Evolutionary conservation across 371 early-diverging fungal genomes (phyloP).

Genomic region (Rhizopus microsporus): DNA sequence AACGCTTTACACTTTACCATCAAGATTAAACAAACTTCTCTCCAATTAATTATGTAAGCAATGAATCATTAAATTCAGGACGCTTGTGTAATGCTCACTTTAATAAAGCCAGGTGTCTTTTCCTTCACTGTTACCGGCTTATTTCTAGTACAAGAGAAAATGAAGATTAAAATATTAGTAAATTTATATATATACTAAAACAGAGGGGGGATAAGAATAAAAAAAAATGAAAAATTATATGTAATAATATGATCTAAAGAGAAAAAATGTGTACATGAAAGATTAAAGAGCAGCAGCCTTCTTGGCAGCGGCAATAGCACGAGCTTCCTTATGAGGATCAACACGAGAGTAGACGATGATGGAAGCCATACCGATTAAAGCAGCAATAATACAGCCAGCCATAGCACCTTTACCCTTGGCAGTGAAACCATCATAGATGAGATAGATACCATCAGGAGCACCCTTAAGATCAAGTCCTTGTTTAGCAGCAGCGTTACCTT

Average conservation of each 20-base stretch:
- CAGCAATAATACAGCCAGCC: constrained; percentile 65
- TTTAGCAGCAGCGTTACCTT: constrained; percentile 66
- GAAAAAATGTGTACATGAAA: constrained; percentile 1
- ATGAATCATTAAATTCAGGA: too few species aligned
- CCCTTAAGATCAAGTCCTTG: constrained; percentile 60
- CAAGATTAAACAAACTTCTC: too few species aligned
- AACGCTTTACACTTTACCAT: too few species aligned
- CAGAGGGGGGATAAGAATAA: not conserved
- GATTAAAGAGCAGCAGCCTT: not conserved
- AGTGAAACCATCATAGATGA: constrained; percentile 58
- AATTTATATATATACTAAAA: too few species aligned
- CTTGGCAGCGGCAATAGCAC: constrained; percentile 16
- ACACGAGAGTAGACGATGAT: constrained; percentile 67
- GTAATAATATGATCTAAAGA: constrained; percentile 1
- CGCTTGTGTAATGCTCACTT: too few species aligned
- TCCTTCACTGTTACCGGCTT: too few species aligned
- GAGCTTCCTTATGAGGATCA: constrained; percentile 28
- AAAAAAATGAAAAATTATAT: constrained; percentile 1
- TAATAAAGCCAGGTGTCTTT: too few species aligned
- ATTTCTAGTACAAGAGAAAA: too few species aligned
- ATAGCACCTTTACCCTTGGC: constrained; percentile 65
- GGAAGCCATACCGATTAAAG: constrained; percentile 68
- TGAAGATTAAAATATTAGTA: too few species aligned
- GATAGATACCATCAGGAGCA: constrained; percentile 50
- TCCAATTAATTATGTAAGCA: too few species aligned